These are phyloP conservation scores for Helicostylum pulchrum DNA, from an alignment of 192 early-diverging fungal genomes.

Conservation along the genomic window DNA sequence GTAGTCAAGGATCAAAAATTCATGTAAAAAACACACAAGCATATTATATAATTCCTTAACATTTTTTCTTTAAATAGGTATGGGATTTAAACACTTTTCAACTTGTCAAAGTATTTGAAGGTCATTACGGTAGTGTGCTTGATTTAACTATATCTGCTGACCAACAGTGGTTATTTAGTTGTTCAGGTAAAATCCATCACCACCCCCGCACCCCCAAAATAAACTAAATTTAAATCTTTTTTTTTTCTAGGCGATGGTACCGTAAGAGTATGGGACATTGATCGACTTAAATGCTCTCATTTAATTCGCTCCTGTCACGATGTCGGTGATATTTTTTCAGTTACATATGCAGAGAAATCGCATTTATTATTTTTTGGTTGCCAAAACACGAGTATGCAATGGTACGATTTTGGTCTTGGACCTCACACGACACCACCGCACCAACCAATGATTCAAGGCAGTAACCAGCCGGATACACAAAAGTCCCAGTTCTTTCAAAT, in stretches of 20 bases:
- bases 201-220: slow-evolving; percentile 13
- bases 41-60: no score
- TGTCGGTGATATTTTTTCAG: slow-evolving; percentile 66
- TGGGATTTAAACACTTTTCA: slow-evolving; percentile 51
- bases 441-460: slow-evolving; percentile 9
- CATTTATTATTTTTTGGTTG: slow-evolving; percentile 67
- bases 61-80: slow-evolving; percentile 24
- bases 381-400: slow-evolving; percentile 74
- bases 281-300: slow-evolving; percentile 54
- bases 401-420: no score
- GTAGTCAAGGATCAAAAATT: slow-evolving; percentile 62
- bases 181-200: slow-evolving; percentile 49
- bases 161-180: slow-evolving; percentile 49
- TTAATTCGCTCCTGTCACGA: slow-evolving; percentile 64
- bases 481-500: slow-evolving; percentile 27
- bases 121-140: slow-evolving; percentile 50
- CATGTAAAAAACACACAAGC: slow-evolving; percentile 39
- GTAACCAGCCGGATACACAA: slow-evolving; percentile 20
- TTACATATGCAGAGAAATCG: slow-evolving; percentile 52
- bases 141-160: slow-evolving; percentile 45
- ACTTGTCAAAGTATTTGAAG: slow-evolving; percentile 41
- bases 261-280: slow-evolving; percentile 66
- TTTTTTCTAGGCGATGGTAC: slow-evolving; percentile 70
- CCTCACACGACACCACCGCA: slow-evolving; percentile 1
- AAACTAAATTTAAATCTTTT: slow-evolving; percentile 7